Evolutionary conservation across 345 rosid species (phyloP).

Genomic region (Viola odorata): DNA sequence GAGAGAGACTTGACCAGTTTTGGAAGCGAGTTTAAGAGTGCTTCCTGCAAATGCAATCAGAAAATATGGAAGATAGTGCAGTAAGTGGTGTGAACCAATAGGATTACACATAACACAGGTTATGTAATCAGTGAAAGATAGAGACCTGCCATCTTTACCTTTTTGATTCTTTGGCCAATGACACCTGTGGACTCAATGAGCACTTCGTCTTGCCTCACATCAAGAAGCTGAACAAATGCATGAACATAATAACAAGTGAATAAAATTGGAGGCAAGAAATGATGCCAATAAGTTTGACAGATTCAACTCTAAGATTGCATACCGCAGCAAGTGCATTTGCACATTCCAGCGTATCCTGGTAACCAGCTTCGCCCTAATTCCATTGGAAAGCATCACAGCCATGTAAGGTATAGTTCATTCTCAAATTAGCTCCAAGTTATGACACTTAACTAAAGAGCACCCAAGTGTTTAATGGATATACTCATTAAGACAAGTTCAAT

Average conservation of each 20-base stretch:
- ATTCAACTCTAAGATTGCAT: slow-evolving; percentile 9
- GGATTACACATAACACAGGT: slow-evolving; percentile 3
- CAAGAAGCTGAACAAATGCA: slow-evolving; percentile 47
- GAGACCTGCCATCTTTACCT: slow-evolving; percentile 32
- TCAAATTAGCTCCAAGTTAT: background rate
- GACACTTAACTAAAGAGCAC: background rate
- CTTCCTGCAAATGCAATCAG: slow-evolving; percentile 45
- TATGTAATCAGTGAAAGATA: background rate
- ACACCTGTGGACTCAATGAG: slow-evolving; percentile 91
- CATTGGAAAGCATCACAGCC: slow-evolving; percentile 17
- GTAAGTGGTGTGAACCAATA: background rate
- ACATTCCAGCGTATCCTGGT: slow-evolving; percentile 76
- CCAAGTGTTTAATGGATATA: slow-evolving; percentile 1
- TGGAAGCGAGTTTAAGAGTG: slow-evolving; percentile 77
- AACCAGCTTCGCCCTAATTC: slow-evolving; percentile 90
- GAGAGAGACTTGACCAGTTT: slow-evolving; percentile 52
- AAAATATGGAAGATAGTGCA: background rate
- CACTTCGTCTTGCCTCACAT: slow-evolving; percentile 57
- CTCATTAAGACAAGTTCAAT: background rate
- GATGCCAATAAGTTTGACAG: slow-evolving; percentile 4
- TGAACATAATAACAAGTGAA: slow-evolving; percentile 3
- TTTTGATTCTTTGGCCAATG: slow-evolving; percentile 87
- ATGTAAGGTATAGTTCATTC: slow-evolving; percentile 5
- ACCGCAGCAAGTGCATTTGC: slow-evolving; percentile 62
- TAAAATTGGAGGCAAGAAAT: background rate